Conservation (phyloP, 805 yeast genomes). For the Candida peoriensis region DNA sequence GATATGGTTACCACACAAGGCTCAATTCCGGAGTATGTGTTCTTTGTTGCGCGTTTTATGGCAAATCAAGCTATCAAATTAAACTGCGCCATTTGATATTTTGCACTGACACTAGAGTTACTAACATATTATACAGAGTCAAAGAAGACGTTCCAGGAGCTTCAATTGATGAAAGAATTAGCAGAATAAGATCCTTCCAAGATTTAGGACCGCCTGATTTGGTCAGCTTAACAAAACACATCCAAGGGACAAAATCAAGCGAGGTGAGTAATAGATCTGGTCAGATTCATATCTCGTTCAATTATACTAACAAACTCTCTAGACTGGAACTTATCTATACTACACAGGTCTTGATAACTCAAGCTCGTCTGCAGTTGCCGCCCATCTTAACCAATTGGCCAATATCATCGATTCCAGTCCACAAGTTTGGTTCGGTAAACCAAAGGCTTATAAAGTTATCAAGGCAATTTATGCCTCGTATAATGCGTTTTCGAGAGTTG, state of each 20-base stretch:
- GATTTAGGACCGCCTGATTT: constrained; percentile 79
- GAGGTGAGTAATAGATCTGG: constrained; percentile 9
- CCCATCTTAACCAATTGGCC: constrained; percentile 63
- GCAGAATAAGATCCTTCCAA: constrained; percentile 49
- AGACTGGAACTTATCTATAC: constrained; percentile 67
- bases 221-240: constrained; percentile 45
- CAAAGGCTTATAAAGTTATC: constrained; percentile 64
- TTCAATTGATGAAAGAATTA: constrained; percentile 60
- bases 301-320: constrained; percentile 6
- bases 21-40: constrained; percentile 57
- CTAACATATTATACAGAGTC: constrained; percentile 33
- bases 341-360: constrained; percentile 74
- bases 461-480: constrained; percentile 66
- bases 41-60: neutral
- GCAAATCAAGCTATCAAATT: too few relatives aligned
- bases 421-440: constrained; percentile 79
- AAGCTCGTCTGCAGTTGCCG: constrained; percentile 73
- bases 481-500: constrained; percentile 66
- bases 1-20: constrained; percentile 42
- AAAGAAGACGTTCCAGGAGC: constrained; percentile 54
- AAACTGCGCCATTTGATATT: neutral
- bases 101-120: constrained; percentile 2
- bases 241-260: constrained; percentile 52
- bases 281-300: neutral
- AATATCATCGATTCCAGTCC: constrained; percentile 55